Base-by-base conservation (phyloP, 345 rosid species). In the Syzygium oleosum region DNA sequence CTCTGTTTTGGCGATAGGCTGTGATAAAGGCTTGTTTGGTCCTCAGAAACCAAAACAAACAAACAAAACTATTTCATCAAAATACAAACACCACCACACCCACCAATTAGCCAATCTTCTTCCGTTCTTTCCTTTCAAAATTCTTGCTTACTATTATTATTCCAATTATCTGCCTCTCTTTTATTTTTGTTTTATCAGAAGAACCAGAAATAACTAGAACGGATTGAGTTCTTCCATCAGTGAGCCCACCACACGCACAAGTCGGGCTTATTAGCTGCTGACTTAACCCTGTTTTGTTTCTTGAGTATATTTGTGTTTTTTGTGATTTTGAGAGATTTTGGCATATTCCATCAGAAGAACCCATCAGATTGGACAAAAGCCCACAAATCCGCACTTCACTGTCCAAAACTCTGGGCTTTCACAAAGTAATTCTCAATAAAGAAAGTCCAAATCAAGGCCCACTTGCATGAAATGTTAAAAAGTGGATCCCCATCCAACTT, bases 1-100 rank as follows among this genome's bases (percentile, higher is more conserved):
- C 43, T 59, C 13, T 58, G 49, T 54, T 52, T 19, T 53, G 53
- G 53, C 84, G 92, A 90, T 93, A 93, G 90, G 85, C 89, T 85
- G 16, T 91, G 96, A 93, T 87, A 92, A 93, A 91, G 91, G 88
- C 94, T 90, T 95, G 95, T 93, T 94, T 92, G 98, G 96, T 94
- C 91, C 91, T 92, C 94, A 87, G 89, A 86, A 89, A 84, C 90
- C 92, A 11, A 29, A 78, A 86, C 88, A 78, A 88, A 84, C 87
- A 84, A 90, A 93, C 93, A 88, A 92, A 9, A 63, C 19, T 55
- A 80, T 31, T 85, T 29, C 87, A 56, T 73, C 87, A 16, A 8
- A 15, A 53, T 5, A 54, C 38, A 46, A 41, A 38, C 61, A 27
- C 65, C 55, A 25, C 29, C 22, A 21, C 68, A 58, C 63, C 85